Percentiles rank a stretch among this genome's conserved stretches.
Conservation (phyloP, 192 early-diverging fungal species). For the Chytriomyces sp. region DNA sequence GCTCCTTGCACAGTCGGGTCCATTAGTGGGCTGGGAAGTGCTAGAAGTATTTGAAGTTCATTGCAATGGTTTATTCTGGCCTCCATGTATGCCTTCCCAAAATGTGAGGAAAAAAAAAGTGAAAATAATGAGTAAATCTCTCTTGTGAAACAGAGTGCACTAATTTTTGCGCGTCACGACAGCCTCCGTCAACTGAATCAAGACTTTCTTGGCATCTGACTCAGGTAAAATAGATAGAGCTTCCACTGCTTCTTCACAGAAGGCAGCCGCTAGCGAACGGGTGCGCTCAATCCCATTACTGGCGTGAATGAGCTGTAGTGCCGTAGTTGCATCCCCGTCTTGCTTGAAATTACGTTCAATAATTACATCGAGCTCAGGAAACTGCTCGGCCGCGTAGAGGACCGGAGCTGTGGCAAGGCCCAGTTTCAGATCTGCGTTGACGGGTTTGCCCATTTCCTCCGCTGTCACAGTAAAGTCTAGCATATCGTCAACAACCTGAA, state of each 20-base stretch:
- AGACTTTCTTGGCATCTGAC: constrained; percentile 73
- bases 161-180: constrained; percentile 82
- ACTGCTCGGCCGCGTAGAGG: constrained; percentile 88
- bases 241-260: constrained; percentile 74
- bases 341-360: constrained; percentile 85
- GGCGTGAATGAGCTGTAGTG: constrained; percentile 74
- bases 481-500: constrained; percentile 83
- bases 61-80: background rate
- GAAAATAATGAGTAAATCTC: background rate
- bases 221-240: constrained; percentile 69
- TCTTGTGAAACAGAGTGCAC: background rate
- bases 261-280: constrained; percentile 68
- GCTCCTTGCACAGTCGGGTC: too few species aligned
- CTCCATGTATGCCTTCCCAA: background rate
- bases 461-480: constrained; percentile 81
- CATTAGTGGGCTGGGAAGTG: too few species aligned
- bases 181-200: constrained; percentile 79
- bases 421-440: constrained; percentile 83
- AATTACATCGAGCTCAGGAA: constrained; percentile 76
- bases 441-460: constrained; percentile 85
- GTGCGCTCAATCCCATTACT: constrained; percentile 80
- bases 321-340: constrained; percentile 75
- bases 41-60: too few species aligned
- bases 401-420: constrained; percentile 94
- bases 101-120: background rate